Percentiles rank a stretch among this genome's conserved stretches.
Conservation (phyloP, 2,329 filamentous ascomycete species). For the Aureobasidium melanogenum region DNA sequence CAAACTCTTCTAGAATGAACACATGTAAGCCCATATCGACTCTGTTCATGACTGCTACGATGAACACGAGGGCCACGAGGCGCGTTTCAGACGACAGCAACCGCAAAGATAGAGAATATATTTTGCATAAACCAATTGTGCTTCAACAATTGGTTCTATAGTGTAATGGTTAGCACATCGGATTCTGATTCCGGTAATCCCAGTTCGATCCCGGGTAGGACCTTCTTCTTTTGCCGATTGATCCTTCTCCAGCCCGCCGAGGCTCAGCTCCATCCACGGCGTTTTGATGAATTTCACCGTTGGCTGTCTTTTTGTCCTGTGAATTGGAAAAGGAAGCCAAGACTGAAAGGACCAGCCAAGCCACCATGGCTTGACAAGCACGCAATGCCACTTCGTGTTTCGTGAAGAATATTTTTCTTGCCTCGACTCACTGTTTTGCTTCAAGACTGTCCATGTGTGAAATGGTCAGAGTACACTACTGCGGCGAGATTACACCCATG, state of each 20-base stretch:
- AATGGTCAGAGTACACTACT: neutral
- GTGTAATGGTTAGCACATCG: slow-evolving; percentile 14
- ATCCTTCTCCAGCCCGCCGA: too few species aligned
- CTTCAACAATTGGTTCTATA: slow-evolving; percentile 10
- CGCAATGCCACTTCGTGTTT: neutral
- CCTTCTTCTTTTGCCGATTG: slow-evolving; percentile 7
- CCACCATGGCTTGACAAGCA: neutral
- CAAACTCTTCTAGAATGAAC: too few species aligned
- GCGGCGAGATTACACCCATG: neutral
- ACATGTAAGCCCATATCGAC: too few species aligned
- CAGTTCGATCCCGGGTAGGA: slow-evolving; percentile 13
- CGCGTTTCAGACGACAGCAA: too few species aligned
- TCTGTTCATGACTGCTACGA: too few species aligned
- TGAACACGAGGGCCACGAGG: too few species aligned
- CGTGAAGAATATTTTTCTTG: neutral
- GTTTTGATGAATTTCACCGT: neutral
- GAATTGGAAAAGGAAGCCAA: neutral
- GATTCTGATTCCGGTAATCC: slow-evolving; percentile 14
- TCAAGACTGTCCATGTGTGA: neutral
- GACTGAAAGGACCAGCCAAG: neutral
- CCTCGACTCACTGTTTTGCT: neutral
- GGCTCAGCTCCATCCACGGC: too few species aligned
- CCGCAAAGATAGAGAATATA: neutral
- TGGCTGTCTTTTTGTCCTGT: neutral
- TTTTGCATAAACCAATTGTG: neutral